A percentile compares a stretch with the other conserved stretches of the same genome.
These are phyloP conservation scores for Trichoderma aggressivum DNA, from an alignment of 2,329 filamentous ascomycete genomes.

Conservation along the genomic window DNA sequence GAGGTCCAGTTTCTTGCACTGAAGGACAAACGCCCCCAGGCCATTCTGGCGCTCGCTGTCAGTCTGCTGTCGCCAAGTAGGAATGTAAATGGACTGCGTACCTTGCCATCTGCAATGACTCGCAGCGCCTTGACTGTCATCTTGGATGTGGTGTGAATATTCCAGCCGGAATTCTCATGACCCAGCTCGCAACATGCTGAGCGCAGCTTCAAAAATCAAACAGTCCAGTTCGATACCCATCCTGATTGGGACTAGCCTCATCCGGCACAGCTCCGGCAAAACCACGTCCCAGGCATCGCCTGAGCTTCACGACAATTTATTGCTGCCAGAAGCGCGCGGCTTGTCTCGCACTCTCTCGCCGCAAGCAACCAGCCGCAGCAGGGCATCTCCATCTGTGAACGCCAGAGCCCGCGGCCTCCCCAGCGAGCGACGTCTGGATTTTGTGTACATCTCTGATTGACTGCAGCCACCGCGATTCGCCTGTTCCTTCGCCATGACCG, in stretches of 20 bases:
- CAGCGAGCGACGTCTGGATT: neutral
- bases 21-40: constrained; percentile 92
- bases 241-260: constrained; percentile 28
- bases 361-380: constrained; percentile 10
- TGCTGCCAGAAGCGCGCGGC: constrained; percentile 20
- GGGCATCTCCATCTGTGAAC: neutral
- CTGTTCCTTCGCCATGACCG: constrained; percentile 67
- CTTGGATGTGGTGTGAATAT: constrained; percentile 32
- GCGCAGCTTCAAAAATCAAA: constrained; percentile 5
- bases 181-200: constrained; percentile 21
- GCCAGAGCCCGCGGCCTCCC: neutral
- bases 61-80: neutral
- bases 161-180: constrained; percentile 29
- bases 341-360: constrained; percentile 5
- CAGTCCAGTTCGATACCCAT: constrained; percentile 2
- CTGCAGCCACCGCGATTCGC: neutral
- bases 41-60: constrained; percentile 66
- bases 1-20: constrained; percentile 93
- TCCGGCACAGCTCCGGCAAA: constrained; percentile 25
- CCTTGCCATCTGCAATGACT: constrained; percentile 52
- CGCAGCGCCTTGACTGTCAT: constrained; percentile 57
- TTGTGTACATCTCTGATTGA: neutral
- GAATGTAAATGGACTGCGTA: constrained; percentile 30
- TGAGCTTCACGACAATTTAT: constrained; percentile 23
- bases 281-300: constrained; percentile 16